Percentiles rank a stretch among this genome's conserved stretches.
Evolutionary conservation across 805 yeast genomes (phyloP).

Genomic region (Candida incommunis): DNA sequence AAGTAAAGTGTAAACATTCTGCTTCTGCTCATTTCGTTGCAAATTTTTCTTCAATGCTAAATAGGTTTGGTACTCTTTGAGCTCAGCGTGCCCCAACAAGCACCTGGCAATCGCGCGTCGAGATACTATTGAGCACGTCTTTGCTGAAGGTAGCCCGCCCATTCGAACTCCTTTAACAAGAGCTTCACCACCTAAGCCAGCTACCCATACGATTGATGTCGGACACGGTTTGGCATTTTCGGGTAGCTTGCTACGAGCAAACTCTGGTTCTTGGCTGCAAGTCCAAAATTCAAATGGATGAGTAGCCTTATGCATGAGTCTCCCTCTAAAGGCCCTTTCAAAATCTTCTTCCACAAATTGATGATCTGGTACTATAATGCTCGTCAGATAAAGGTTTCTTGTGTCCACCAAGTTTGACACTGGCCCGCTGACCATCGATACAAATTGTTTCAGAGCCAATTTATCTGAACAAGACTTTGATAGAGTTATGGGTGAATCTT

Average conservation of each 20-base stretch:
- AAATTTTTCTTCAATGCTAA: not conserved
- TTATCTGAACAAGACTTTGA: constrained; percentile 91
- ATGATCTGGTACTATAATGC: constrained; percentile 17
- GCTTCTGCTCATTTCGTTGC: not conserved
- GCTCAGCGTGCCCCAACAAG: not conserved
- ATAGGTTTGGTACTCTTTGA: not conserved
- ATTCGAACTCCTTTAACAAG: not conserved
- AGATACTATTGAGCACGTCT: not conserved
- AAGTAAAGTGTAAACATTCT: not conserved
- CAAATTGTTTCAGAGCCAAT: constrained; percentile 43
- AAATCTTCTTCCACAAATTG: not conserved
- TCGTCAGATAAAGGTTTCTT: constrained; percentile 12
- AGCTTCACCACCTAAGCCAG: not conserved
- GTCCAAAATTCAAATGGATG: not conserved
- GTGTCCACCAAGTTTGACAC: constrained; percentile 13
- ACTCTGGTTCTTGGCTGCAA: not conserved
- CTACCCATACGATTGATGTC: not conserved
- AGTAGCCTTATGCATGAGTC: not conserved
- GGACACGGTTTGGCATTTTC: not conserved
- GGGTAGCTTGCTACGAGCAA: not conserved
- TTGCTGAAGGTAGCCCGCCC: not conserved
- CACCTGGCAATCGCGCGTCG: not conserved
- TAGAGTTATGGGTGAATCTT: constrained; percentile 54
- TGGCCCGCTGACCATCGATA: constrained; percentile 21
- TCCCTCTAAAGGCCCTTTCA: not conserved